Base-by-base conservation (phyloP, 495 filamentous ascomycete genomes). In the Friedmanniomyces simplex region DNA sequence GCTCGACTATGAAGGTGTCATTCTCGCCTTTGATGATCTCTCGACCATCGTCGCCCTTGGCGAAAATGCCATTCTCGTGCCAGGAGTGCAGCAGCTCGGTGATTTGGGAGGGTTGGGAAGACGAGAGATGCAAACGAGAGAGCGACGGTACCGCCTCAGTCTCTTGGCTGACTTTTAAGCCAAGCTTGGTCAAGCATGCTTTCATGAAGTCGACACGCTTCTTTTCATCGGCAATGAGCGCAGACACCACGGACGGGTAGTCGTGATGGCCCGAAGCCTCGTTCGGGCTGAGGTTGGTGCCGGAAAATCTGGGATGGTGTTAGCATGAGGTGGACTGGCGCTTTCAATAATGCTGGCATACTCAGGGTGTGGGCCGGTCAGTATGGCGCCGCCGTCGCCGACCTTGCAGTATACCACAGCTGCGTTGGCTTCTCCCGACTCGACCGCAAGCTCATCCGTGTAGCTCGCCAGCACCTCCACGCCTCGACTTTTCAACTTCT, bases 291-390 rank as follows among this genome's bases (percentile, higher is more conserved):
- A 97, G 80, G 63, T 95, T 95, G 37, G 73, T 77, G 8, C 85
- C 82, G 2, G 89, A 86, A 69, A 98, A 98, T 66, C 89, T 95
- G 63, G 2, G 2, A 54, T 3, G 1, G 20, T 54, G 22, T 42
- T 51, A 56, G 50, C 25, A 57, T 1, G 26, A 39, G n/a, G 14
- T 28, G 18, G 13, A 16, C 3, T 52, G 30, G 2, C 1, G 21
- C 25, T 41, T n/a, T n/a, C n/a, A 24, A 18, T 78, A 32, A 32
- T 10, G 4, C 10, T 10, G 10, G 28, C 84, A 71, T 75, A 95
- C 88, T 98, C 94, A 47, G 93, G 91, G 76, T 98, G 94, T 42
- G 91, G 87, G 0, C 91, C 89, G 1, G 87, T 94, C 32, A 98
- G 72, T 21, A 96, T 72, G 1, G 82, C 88, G 24, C 76, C 76